Evolutionary conservation across 2,329 filamentous ascomycete species (phyloP), one percentile per base, ranked within the genome.

Genomic region (Nothomitra cinnamomea): DNA sequence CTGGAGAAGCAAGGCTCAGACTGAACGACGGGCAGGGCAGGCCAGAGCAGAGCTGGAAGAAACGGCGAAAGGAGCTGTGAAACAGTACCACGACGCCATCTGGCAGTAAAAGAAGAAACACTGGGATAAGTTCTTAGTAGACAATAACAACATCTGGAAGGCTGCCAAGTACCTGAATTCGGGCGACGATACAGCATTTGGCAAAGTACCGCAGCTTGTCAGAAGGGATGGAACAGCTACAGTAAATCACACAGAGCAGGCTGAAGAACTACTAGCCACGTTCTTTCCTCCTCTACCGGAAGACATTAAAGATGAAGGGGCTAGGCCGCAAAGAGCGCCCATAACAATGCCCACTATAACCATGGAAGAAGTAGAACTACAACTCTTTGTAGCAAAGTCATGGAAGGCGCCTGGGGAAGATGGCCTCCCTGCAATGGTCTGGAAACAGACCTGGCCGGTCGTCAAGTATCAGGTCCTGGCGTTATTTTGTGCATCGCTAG

Each of bases 91-190:
- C 35, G 35, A 38, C 35, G 15, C 35, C 35, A 38, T 38, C 35
- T 15, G 35, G 35, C 35, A 38, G n/a, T n/a, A n/a, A n/a, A n/a
- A n/a, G n/a, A n/a, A n/a, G n/a, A n/a, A n/a, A n/a, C n/a, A n/a
- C n/a, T 63, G 57, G 59, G 48, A 63, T 7, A 59, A 61, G 32
- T 63, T 63, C 38, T 57, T 64, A 13, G 61, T 54, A 0, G 60
- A 63, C 50, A 56, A 61, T 42, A 54, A 56, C 24, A 64, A 64
- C 38, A 63, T 64, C 51, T 65, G 57, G 62, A 56, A 63, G 52
- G 61, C 60, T 21, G 62, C 61, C 3, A 63, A 60, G 52, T 64
- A 65, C 45, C 54, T 65, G n/a, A 56, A 60, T 40, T 57, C 58
- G 1, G 56, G 58, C 41, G 57, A n/a, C n/a, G n/a, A n/a, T n/a